Conservation (phyloP, 495 filamentous ascomycete species). For the Xylaria venustula region DNA sequence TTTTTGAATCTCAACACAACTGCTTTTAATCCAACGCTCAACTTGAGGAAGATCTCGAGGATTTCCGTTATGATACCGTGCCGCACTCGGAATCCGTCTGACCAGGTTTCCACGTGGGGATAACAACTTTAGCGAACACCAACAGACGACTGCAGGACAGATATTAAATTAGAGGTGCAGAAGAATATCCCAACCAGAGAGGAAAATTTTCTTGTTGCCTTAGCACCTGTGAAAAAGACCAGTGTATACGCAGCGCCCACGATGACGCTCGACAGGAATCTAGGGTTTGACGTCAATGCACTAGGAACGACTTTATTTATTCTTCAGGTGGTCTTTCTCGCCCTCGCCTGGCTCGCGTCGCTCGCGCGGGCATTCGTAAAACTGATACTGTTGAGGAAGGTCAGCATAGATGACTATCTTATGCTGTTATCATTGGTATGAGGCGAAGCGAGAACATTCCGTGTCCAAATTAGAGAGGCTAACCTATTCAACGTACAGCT, state of each 20-base stretch:
- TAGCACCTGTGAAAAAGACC: neutral
- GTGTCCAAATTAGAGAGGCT: neutral
- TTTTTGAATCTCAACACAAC: neutral
- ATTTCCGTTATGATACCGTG: neutral
- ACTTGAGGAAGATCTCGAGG: neutral
- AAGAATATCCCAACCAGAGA: neutral
- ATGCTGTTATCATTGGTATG: conserved; percentile 30
- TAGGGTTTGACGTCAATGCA: conserved; percentile 21
- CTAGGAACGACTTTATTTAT: conserved; percentile 23
- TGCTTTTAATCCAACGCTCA: neutral
- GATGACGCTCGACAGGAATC: conserved; percentile 7
- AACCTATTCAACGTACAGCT: neutral
- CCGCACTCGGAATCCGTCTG: neutral
- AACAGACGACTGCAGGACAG: neutral
- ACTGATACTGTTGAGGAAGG: conserved; percentile 18
- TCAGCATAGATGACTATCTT: conserved; percentile 26
- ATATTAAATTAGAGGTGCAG: neutral
- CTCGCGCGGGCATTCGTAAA: conserved; percentile 24
- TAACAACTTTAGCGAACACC: neutral
- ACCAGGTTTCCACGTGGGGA: neutral
- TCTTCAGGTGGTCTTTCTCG: conserved; percentile 24
- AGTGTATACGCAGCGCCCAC: neutral
- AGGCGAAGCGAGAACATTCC: neutral
- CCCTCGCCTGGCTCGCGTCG: conserved; percentile 21
- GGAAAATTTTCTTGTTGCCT: neutral